phyloP scores from a whole-genome alignment of 768 basidiomycete species.

The Hericium erinaceus region DNA sequence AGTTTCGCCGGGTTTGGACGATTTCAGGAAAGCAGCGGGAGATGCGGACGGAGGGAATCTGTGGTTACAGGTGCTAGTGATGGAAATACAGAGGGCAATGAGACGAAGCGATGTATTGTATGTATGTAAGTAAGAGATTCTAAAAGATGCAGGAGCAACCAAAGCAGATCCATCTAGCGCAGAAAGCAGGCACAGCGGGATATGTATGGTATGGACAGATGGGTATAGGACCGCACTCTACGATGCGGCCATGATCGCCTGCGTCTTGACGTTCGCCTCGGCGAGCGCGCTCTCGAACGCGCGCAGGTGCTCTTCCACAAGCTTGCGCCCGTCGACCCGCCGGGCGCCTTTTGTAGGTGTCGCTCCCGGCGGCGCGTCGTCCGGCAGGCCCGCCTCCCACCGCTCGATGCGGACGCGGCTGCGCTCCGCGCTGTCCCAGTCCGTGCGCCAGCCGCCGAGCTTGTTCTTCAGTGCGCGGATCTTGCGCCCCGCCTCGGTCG shows the following conservation, averaged over 20 bases:
- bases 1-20: too few species aligned
- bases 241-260: constrained; percentile 74
- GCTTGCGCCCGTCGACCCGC: constrained; percentile 55
- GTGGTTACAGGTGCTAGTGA: too few species aligned
- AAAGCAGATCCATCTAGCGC: background rate
- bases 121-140: background rate
- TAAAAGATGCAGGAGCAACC: background rate
- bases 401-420: constrained; percentile 67
- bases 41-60: too few species aligned
- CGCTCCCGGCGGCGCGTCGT: constrained; percentile 28
- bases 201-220: too few species aligned
- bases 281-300: constrained; percentile 66
- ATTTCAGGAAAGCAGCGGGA: too few species aligned
- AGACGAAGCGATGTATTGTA: too few species aligned
- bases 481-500: constrained; percentile 79
- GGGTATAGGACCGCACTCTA: constrained; percentile 9
- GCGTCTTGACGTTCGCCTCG: constrained; percentile 68
- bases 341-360: constrained; percentile 21
- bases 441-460: constrained; percentile 67
- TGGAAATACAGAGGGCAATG: too few species aligned
- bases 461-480: constrained; percentile 81
- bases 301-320: constrained; percentile 70
- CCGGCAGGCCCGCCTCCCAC: constrained; percentile 64
- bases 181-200: background rate
- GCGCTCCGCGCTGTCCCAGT: constrained; percentile 80